A percentile compares a stretch with the other conserved stretches of the same genome.
phyloP scores from a whole-genome alignment of 331 rosid species.

The Spiraea crenata region DNA sequence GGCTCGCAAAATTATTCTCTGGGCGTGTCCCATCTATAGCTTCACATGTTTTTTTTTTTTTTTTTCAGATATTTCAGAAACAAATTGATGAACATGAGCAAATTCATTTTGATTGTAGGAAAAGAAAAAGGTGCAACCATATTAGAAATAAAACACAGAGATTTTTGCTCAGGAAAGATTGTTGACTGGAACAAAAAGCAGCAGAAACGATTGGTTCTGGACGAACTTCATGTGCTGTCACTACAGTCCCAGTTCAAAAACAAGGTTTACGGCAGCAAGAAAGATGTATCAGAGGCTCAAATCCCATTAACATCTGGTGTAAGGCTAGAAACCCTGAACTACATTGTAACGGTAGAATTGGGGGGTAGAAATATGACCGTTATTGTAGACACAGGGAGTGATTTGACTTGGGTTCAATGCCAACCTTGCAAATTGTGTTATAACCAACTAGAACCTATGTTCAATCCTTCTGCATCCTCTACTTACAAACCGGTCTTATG shows the following conservation, averaged over 20 bases:
- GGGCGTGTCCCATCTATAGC: not conserved
- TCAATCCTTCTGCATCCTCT: conserved; percentile 58
- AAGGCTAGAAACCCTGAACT: conserved; percentile 60
- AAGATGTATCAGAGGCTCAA: conserved; percentile 38
- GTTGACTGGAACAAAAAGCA: conserved; percentile 34
- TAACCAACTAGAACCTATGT: conserved; percentile 64
- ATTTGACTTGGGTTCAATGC: conserved; percentile 85
- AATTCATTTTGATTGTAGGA: conserved; percentile 32
- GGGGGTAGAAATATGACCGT: conserved; percentile 61
- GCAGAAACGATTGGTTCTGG: conserved; percentile 43
- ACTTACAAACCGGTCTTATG: conserved; percentile 58
- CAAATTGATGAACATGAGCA: no score
- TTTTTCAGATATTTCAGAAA: no score
- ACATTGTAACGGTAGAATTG: conserved; percentile 65
- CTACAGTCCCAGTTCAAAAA: conserved; percentile 42
- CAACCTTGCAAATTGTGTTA: conserved; percentile 74
- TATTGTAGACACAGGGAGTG: conserved; percentile 90
- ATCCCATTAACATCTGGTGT: conserved; percentile 65
- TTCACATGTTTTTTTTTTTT: not conserved
- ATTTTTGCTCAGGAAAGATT: conserved; percentile 47
- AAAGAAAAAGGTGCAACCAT: conserved; percentile 52
- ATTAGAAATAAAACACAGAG: conserved; percentile 70
- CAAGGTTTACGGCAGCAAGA: conserved; percentile 8
- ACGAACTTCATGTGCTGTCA: conserved; percentile 45
- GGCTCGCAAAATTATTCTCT: not conserved